Evolutionary conservation across 495 filamentous ascomycete genomes (phyloP).

Genomic region (Neurospora tetrasperma): DNA sequence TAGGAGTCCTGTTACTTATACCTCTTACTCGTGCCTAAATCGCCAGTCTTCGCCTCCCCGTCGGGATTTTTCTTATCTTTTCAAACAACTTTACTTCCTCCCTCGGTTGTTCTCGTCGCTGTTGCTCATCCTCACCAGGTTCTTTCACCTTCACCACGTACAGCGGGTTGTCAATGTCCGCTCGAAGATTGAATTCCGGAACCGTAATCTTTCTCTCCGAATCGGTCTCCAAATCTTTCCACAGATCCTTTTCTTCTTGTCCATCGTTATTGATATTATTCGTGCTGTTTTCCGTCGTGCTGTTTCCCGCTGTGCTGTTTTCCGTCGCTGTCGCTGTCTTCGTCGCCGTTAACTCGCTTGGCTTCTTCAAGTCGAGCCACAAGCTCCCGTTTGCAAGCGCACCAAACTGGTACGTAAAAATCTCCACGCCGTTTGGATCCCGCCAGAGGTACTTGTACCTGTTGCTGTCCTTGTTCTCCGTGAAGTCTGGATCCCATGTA

Average conservation of each 20-base stretch:
- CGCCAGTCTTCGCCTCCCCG: no score
- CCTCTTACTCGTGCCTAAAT: background rate
- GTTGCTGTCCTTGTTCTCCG: background rate
- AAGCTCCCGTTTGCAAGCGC: background rate
- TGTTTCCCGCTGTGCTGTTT: background rate
- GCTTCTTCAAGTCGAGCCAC: background rate
- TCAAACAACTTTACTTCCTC: background rate
- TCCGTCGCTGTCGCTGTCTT: no score
- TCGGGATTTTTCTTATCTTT: background rate
- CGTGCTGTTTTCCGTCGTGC: background rate
- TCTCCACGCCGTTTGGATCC: background rate
- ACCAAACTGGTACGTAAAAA: background rate
- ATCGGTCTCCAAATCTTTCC: background rate
- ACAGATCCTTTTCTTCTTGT: background rate
- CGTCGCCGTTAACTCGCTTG: background rate
- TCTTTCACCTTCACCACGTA: background rate
- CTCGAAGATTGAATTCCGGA: background rate
- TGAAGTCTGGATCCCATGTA: background rate
- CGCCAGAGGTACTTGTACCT: background rate
- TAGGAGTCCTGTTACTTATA: background rate
- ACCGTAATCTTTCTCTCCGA: background rate
- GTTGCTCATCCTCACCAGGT: background rate
- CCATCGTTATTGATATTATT: background rate
- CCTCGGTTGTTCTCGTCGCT: background rate
- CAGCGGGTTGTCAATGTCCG: background rate